phyloP scores from a whole-genome alignment of 768 basidiomycete genomes.

The Mrakia gelida region DNA sequence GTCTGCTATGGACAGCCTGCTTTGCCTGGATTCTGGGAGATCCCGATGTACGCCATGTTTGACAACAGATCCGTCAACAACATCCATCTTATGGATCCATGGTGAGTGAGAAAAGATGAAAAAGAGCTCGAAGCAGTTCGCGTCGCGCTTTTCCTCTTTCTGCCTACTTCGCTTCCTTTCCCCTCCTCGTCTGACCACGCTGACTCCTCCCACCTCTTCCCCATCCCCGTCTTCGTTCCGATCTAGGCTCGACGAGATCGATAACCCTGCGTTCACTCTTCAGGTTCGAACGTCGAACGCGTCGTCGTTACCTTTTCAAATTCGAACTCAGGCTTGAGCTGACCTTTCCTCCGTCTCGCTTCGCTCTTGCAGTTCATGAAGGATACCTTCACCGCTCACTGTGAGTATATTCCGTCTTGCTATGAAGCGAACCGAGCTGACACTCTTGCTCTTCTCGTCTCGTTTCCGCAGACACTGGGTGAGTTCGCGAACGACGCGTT shows the following conservation, averaged over 20 bases:
- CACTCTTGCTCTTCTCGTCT: neutral
- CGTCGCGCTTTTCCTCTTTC: no score
- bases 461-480: neutral
- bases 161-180: no score
- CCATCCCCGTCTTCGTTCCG: no score
- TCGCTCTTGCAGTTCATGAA: slow-evolving; percentile 44
- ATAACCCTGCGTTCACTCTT: slow-evolving; percentile 17
- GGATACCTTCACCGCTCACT: slow-evolving; percentile 67
- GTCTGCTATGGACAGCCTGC: slow-evolving; percentile 67
- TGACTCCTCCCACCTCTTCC: no score
- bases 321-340: neutral
- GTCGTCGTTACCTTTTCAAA: neutral
- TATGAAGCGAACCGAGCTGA: slow-evolving; percentile 16
- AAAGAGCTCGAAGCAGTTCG: no score
- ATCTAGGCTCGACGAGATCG: slow-evolving; percentile 47
- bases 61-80: slow-evolving; percentile 53
- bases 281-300: no score
- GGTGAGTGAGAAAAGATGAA: slow-evolving; percentile 35
- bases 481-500: neutral
- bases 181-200: no score
- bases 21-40: slow-evolving; percentile 73
- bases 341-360: neutral
- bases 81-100: slow-evolving; percentile 54
- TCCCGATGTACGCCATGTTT: slow-evolving; percentile 77
- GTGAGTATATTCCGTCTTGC: slow-evolving; percentile 31